Conservation (phyloP, 352 stramenopile species). For the Globisporangium yorkense region DNA sequence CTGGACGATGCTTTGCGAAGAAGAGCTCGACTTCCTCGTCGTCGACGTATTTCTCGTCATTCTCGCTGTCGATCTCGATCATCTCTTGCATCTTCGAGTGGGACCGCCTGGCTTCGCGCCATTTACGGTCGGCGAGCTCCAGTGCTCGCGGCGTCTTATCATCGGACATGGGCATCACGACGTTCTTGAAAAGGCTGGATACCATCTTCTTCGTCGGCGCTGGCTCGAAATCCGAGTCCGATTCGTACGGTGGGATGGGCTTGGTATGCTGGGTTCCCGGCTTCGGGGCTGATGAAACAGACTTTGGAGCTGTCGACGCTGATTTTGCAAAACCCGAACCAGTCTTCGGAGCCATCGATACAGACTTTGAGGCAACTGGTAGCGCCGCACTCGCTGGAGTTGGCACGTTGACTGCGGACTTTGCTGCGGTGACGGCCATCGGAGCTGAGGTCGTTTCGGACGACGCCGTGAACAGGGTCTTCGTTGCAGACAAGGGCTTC, state of each 20-base stretch:
- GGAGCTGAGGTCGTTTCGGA: neutral
- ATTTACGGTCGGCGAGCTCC: neutral
- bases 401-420: neutral
- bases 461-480: neutral
- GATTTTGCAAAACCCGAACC: neutral
- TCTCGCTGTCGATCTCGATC: conserved; percentile 6
- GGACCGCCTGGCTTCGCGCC: neutral
- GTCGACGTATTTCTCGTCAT: conserved; percentile 7
- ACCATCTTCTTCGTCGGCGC: neutral
- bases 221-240: conserved; percentile 11
- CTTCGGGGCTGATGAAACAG: neutral
- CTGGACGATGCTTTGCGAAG: neutral
- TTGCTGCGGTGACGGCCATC: neutral
- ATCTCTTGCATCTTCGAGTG: neutral
- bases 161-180: neutral
- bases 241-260: conserved; percentile 9
- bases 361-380: neutral
- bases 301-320: neutral
- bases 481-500: neutral
- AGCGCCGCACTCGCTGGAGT: neutral
- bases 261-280: neutral
- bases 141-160: neutral
- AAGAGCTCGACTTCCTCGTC: neutral
- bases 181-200: neutral
- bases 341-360: neutral